Conservation (phyloP, 73 alveolate genomes). For the Loxodes magnus region DNA sequence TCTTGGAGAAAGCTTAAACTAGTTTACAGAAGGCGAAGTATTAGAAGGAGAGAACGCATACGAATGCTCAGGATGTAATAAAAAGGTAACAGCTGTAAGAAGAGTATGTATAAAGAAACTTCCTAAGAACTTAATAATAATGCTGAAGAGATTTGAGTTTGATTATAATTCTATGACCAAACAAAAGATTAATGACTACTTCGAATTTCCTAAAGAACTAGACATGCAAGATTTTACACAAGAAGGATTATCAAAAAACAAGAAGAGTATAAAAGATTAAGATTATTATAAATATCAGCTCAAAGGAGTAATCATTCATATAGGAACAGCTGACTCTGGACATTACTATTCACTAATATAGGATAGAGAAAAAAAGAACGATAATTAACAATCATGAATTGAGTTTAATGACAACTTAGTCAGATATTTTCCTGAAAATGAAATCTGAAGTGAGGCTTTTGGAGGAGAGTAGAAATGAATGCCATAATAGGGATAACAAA, state of each 20-base stretch:
- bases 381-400: no score
- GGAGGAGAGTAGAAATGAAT: constrained; percentile 49
- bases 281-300: constrained; percentile 73
- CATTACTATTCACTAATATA: constrained; percentile 94
- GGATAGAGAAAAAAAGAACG: background rate
- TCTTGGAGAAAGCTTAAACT: constrained; percentile 69
- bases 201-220: constrained; percentile 87
- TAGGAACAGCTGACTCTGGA: constrained; percentile 96
- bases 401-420: constrained; percentile 47
- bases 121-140: constrained; percentile 83
- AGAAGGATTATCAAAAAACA: constrained; percentile 73
- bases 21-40: constrained; percentile 86
- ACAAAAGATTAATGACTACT: constrained; percentile 70
- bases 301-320: constrained; percentile 89
- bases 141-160: constrained; percentile 87
- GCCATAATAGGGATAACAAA: constrained; percentile 4
- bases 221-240: constrained; percentile 90
- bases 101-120: constrained; percentile 77
- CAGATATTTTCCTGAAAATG: constrained; percentile 57
- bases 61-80: constrained; percentile 82
- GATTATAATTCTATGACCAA: constrained; percentile 74
- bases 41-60: constrained; percentile 93
- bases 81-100: constrained; percentile 79
- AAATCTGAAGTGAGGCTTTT: constrained; percentile 78
- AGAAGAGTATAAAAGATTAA: constrained; percentile 43